phyloP scores from a whole-genome alignment of 1,284 basidiomycete genomes.

The Singerocomus inundabilis region DNA sequence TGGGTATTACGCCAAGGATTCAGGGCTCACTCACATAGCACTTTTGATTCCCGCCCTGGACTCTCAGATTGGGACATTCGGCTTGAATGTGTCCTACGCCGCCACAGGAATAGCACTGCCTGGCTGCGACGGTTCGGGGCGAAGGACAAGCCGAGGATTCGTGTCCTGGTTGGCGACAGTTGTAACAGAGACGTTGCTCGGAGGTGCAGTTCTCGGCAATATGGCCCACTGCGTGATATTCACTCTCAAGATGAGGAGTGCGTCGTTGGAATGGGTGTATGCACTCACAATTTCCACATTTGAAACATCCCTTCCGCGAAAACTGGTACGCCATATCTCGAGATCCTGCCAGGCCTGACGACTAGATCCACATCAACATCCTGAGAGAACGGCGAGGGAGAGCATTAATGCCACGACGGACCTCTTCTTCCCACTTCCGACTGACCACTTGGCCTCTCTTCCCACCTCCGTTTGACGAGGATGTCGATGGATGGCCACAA shows the following conservation, averaged over 20 bases:
- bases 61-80: conserved; percentile 82
- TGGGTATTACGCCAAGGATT: conserved; percentile 7
- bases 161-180: conserved; percentile 87
- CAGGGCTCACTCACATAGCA: conserved; percentile 67
- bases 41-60: conserved; percentile 66
- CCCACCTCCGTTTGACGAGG: conserved; percentile 43
- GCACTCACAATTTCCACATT: conserved; percentile 77
- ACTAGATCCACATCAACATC: conserved; percentile 14
- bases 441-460: conserved; percentile 44
- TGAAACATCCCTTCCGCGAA: conserved; percentile 83
- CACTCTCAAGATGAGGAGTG: conserved; percentile 18
- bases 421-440: conserved; percentile 46
- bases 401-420: conserved; percentile 14
- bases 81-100: conserved; percentile 76
- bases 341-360: conserved; percentile 28
- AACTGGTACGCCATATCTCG: conserved; percentile 72
- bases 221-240: conserved; percentile 68
- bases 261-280: conserved; percentile 11
- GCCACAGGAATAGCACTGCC: conserved; percentile 67
- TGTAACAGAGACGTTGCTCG: conserved; percentile 87
- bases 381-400: not conserved
- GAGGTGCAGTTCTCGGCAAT: conserved; percentile 89
- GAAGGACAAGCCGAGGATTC: conserved; percentile 86
- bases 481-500: conserved; percentile 36
- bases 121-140: conserved; percentile 64